These are phyloP conservation scores for Lyophyllum shimeji DNA, from an alignment of 768 basidiomycete genomes.

Conservation along the genomic window DNA sequence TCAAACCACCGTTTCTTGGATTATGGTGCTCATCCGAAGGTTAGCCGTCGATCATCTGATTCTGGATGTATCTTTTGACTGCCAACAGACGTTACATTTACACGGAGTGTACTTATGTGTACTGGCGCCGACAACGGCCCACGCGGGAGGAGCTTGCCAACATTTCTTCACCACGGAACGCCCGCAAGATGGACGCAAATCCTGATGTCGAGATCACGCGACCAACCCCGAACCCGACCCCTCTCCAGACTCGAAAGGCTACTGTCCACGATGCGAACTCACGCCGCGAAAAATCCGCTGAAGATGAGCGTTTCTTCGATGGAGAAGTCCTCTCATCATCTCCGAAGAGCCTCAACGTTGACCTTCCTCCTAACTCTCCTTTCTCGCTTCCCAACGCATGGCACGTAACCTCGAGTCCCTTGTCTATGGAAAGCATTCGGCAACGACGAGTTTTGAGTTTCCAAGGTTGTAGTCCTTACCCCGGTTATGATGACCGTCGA, in stretches of 20 bases:
- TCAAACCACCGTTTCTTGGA: constrained; percentile 56
- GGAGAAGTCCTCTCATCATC: constrained; percentile 32
- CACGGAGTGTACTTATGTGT: constrained; percentile 41
- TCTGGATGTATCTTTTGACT: not conserved
- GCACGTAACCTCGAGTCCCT: constrained; percentile 6
- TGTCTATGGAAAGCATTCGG: constrained; percentile 12
- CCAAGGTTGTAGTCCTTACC: constrained; percentile 4
- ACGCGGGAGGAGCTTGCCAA: constrained; percentile 17
- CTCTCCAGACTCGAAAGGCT: constrained; percentile 3
- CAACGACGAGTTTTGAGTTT: constrained; percentile 13
- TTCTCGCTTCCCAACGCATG: constrained; percentile 1
- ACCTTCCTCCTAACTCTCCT: constrained; percentile 21
- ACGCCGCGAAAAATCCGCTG: not conserved
- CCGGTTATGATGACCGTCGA: too few species aligned
- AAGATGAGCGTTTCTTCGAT: constrained; percentile 22
- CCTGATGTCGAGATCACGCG: constrained; percentile 14
- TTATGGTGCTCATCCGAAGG: constrained; percentile 67
- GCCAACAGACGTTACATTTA: constrained; percentile 40
- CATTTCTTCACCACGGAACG: constrained; percentile 21
- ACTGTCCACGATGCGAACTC: not conserved
- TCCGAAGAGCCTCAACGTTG: constrained; percentile 25
- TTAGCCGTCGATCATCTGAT: constrained; percentile 19
- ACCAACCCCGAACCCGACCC: constrained; percentile 23
- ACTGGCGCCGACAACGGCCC: constrained; percentile 16
- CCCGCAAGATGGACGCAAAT: constrained; percentile 10